phyloP scores from a whole-genome alignment of 805 yeast genomes.

The Candida peoriensis region DNA sequence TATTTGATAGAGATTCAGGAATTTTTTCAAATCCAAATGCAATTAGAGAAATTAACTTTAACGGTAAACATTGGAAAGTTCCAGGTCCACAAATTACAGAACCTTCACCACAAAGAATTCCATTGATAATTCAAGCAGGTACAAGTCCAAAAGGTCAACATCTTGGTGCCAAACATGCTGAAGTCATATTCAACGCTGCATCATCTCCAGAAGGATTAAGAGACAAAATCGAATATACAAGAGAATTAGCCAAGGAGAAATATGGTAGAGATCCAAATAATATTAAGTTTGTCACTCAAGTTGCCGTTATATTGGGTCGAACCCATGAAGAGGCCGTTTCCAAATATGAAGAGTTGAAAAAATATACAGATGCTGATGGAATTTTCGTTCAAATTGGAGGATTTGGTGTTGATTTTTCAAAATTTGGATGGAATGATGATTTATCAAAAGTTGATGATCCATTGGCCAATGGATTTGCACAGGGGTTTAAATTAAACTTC shows the following conservation, averaged over 20 bases:
- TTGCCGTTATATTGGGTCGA: slow-evolving; percentile 24
- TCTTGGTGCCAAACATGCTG: slow-evolving; percentile 35
- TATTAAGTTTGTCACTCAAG: slow-evolving; percentile 14
- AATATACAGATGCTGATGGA: slow-evolving; percentile 32
- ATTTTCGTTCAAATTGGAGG: slow-evolving; percentile 36
- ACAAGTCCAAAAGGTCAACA: slow-evolving; percentile 31
- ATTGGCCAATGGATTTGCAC: slow-evolving; percentile 23
- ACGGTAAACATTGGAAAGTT: slow-evolving; percentile 17
- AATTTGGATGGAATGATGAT: slow-evolving; percentile 32
- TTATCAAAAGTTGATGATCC: slow-evolving; percentile 22
- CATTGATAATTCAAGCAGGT: slow-evolving; percentile 36
- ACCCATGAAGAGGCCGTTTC: slow-evolving; percentile 34
- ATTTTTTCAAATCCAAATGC: slow-evolving; percentile 29
- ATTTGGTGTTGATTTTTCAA: slow-evolving; percentile 34
- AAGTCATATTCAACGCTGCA: slow-evolving; percentile 31
- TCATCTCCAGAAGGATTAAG: slow-evolving; percentile 26
- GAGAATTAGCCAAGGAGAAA: slow-evolving; percentile 25
- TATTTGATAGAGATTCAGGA: slow-evolving; percentile 17
- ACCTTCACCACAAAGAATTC: slow-evolving; percentile 36
- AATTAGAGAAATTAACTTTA: slow-evolving; percentile 30
- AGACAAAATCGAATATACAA: slow-evolving; percentile 19
- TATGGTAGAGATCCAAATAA: slow-evolving; percentile 17
- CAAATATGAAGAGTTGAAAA: slow-evolving; percentile 25
- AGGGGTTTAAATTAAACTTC: slow-evolving; percentile 21
- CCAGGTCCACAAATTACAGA: slow-evolving; percentile 33